Conservation (phyloP, 2,329 filamentous ascomycete genomes). For the Fragosphaeria purpurea region DNA sequence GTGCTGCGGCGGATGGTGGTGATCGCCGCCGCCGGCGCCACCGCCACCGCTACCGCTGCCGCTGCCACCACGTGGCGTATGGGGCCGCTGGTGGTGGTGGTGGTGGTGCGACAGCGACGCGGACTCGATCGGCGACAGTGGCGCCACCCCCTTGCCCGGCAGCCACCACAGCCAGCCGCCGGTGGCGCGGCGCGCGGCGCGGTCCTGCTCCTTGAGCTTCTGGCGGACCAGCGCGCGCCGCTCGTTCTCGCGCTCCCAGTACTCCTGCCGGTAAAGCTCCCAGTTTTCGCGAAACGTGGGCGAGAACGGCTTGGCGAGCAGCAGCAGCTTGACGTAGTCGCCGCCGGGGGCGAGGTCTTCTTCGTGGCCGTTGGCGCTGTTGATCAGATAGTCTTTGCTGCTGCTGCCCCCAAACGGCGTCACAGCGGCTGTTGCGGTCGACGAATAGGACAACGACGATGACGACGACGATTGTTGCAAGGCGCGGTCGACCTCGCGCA, state of each 20-base stretch:
- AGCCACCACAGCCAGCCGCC: conserved; percentile 81
- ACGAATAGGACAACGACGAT: conserved; percentile 26
- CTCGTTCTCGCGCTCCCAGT: conserved; percentile 96
- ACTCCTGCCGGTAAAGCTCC: conserved; percentile 88
- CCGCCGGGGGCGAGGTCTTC: conserved; percentile 86
- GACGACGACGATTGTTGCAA: conserved; percentile 32
- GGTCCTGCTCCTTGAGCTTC: conserved; percentile 59
- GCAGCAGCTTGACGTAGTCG: conserved; percentile 80
- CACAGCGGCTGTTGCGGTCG: not conserved
- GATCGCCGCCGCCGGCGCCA: conserved; percentile 18
- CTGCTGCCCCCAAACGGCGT: conserved; percentile 1
- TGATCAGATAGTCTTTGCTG: conserved; percentile 22
- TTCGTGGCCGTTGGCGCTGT: conserved; percentile 60
- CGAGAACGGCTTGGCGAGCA: conserved; percentile 90
- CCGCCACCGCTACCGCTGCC: not conserved
- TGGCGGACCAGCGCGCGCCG: conserved; percentile 62
- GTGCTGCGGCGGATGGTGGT: conserved; percentile 29
- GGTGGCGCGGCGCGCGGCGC: conserved; percentile 55
- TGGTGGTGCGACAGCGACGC: not conserved
- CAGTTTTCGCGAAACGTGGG: conserved; percentile 93
- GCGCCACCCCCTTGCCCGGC: conserved; percentile 45
- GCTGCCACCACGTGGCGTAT: conserved; percentile 9
- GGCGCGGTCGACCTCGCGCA: conserved; percentile 51
- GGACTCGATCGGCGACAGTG: not conserved
- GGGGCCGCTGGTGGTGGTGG: not conserved